Evolutionary conservation across 257 asterid species (phyloP), one percentile per base, ranked within the genome.

Genomic region (Solanum habrochaites): DNA sequence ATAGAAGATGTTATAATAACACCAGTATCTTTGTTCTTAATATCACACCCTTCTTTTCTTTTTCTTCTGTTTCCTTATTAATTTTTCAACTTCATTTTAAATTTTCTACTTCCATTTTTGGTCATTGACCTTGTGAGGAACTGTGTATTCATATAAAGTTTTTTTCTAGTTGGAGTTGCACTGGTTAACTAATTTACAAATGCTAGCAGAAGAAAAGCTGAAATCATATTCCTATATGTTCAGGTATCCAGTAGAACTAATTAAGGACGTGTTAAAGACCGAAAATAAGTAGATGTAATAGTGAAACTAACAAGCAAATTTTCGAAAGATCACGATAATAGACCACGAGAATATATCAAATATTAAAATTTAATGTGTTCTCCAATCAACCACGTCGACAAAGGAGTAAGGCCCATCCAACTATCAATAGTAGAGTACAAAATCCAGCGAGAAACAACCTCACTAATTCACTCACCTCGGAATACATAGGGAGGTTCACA

Each of bases 241-340:
- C 72, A 27, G 2, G 4, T 62, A 23, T 62, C 3, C 0, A 0
- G 21, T 62, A 21, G 11, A 67, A 27, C 20, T 67, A 67, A 27
- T 27, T 7, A 13, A 67, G 2, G 5, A 32, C 35, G 35, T 32
- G 5, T 32, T 32, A 32, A 32, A 1, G 35, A 32, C 0, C 35
- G 35, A 32, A 32, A 32, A 0, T 32, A 32, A 32, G 5, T 32
- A 32, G 35, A 5, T 32, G 35, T 32, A 32, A 27, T 32, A 4
- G 1, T 0, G 1, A 32, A 32, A 5, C 35, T 32, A 32, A 5
- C 0, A 4, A 32, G 5, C 0, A 32, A 32, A 32, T 0, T 0
- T 0, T 32, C 35, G 35, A 32, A 32, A 32, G 35, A 32, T 32
- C 5, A 32, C 35, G 5, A 32, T 32, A 32, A 32, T 5, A 32